Percentiles rank a stretch among this genome's conserved stretches.
Conservation (phyloP, 371 early-diverging fungal genomes). For the Mortierella sp. region DNA sequence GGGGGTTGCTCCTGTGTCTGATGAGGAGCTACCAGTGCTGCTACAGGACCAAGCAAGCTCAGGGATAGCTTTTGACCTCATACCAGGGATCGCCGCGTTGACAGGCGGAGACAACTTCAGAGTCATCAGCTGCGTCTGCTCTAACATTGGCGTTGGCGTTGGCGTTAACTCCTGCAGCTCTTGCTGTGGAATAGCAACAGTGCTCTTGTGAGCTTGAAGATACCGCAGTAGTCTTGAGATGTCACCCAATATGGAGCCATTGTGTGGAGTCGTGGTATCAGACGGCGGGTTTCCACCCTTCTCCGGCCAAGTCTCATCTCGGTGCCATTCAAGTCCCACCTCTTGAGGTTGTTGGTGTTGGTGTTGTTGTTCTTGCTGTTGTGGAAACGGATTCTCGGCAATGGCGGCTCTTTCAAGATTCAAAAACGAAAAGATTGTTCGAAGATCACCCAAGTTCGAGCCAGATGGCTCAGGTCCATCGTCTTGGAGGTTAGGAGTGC, state of each 20-base stretch:
- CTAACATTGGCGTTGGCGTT: not conserved
- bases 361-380: not conserved
- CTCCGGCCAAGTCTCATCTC: too few relatives aligned
- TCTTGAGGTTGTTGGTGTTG: too few relatives aligned
- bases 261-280: not conserved
- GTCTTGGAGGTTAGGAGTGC: not conserved
- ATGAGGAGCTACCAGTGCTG: too few relatives aligned
- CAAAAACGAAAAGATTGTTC: conserved; percentile 21
- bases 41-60: too few relatives aligned
- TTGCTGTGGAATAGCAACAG: not conserved
- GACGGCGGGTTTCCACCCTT: not conserved
- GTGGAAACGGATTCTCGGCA: not conserved
- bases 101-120: not conserved
- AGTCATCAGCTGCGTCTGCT: not conserved
- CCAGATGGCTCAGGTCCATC: not conserved
- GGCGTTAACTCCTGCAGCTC: not conserved
- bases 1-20: too few relatives aligned
- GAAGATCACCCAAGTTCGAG: conserved; percentile 15
- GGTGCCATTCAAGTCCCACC: too few relatives aligned
- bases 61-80: too few relatives aligned
- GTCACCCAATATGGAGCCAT: conserved; percentile 10
- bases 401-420: conserved; percentile 11
- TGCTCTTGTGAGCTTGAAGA: conserved; percentile 15
- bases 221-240: conserved; percentile 19
- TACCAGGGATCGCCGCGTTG: too few relatives aligned